Percentiles rank a stretch among this genome's conserved stretches.
Evolutionary conservation across 495 filamentous ascomycete genomes (phyloP).

Genomic region (Rhypophila decipiens): DNA sequence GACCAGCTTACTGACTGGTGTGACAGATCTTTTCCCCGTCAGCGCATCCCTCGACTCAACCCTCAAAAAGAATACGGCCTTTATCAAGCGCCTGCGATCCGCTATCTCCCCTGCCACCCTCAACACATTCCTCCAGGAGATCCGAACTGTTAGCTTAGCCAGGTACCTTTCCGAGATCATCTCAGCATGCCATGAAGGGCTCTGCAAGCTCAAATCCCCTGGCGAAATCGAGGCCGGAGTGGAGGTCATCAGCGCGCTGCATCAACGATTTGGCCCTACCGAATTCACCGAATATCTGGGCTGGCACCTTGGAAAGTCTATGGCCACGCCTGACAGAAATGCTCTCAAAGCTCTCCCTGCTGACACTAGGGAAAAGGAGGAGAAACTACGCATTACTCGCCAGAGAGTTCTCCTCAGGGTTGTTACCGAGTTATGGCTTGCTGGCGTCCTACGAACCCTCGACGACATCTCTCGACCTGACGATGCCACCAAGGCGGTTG

Average conservation of each 20-base stretch:
- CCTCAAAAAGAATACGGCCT: constrained; percentile 97
- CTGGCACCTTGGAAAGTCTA: constrained; percentile 85
- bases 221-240: constrained; percentile 87
- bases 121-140: constrained; percentile 81
- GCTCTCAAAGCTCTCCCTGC: constrained; percentile 69
- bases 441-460: constrained; percentile 76
- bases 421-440: constrained; percentile 94
- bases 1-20: neutral
- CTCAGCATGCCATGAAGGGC: constrained; percentile 93
- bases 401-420: constrained; percentile 83
- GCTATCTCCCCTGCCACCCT: constrained; percentile 73
- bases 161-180: constrained; percentile 98
- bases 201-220: constrained; percentile 83
- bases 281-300: constrained; percentile 90
- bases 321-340: constrained; percentile 87
- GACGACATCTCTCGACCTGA: constrained; percentile 86
- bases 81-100: constrained; percentile 93
- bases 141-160: constrained; percentile 85
- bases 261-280: constrained; percentile 86
- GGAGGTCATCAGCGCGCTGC: constrained; percentile 87
- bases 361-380: constrained; percentile 87
- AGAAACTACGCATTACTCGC: constrained; percentile 83
- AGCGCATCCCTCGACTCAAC: constrained; percentile 84
- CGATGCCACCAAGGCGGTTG: constrained; percentile 58
- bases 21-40: constrained; percentile 71